Conservation (phyloP, 2,329 filamentous ascomycete species). For the Aschersonia sp. region DNA sequence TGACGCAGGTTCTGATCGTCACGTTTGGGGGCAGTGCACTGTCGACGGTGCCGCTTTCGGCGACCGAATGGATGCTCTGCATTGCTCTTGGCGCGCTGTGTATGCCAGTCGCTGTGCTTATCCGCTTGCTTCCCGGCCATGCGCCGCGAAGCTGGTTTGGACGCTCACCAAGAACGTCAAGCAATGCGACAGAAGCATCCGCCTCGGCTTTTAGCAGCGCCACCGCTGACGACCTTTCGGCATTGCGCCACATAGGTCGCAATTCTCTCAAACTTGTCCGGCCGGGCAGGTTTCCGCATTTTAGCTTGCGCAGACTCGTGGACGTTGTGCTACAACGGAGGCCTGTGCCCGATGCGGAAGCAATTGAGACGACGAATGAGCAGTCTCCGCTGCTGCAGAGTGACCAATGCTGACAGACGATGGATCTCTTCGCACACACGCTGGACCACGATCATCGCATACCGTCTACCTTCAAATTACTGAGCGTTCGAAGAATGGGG, state of each 20-base stretch:
- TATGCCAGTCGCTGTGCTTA: constrained; percentile 55
- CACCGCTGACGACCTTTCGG: not conserved
- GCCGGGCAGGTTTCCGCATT: not conserved
- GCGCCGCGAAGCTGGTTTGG: not conserved
- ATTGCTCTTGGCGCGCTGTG: constrained; percentile 63
- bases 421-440: too few species aligned
- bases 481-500: too few species aligned
- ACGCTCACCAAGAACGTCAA: not conserved
- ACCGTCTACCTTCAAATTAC: too few species aligned
- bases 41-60: constrained; percentile 35
- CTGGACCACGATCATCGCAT: too few species aligned
- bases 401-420: not conserved
- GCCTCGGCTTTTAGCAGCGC: not conserved
- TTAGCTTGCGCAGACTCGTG: not conserved
- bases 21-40: constrained; percentile 56
- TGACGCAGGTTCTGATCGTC: constrained; percentile 57
- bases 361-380: not conserved
- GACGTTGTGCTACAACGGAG: not conserved
- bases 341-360: not conserved
- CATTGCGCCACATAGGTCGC: not conserved
- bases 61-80: constrained; percentile 62
- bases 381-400: not conserved
- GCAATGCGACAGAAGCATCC: not conserved
- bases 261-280: not conserved
- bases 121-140: constrained; percentile 49